Evolutionary conservation across 164 flowering plant genomes (phyloP).

Genomic region (Vitis rotundifolia): DNA sequence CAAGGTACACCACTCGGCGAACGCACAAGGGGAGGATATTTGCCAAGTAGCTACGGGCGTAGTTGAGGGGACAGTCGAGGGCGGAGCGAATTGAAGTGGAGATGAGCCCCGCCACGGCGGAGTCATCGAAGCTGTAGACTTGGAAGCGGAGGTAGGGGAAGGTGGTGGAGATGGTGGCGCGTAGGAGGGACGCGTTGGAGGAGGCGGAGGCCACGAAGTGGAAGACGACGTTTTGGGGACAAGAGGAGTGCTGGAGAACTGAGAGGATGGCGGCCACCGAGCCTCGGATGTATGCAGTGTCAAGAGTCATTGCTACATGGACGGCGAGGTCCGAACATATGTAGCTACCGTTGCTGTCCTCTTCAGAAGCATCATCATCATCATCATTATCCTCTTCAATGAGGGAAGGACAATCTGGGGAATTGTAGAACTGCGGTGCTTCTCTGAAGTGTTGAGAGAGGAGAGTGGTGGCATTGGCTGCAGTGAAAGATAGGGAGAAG

Average conservation of each 20-base stretch:
- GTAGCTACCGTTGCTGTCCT: not conserved
- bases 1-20: constrained; percentile 72
- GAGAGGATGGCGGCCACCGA: constrained; percentile 86
- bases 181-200: constrained; percentile 31
- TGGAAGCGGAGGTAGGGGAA: constrained; percentile 71
- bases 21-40: constrained; percentile 62
- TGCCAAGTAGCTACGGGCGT: constrained; percentile 78
- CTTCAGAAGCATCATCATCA: not conserved
- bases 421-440: constrained; percentile 85
- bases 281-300: constrained; percentile 70
- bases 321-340: constrained; percentile 46
- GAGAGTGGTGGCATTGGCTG: constrained; percentile 3
- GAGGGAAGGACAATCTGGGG: constrained; percentile 54
- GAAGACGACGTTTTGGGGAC: constrained; percentile 72
- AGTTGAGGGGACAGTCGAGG: constrained; percentile 80
- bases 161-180: constrained; percentile 39
- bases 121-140: constrained; percentile 45
- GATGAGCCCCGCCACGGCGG: constrained; percentile 59
- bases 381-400: not conserved
- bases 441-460: constrained; percentile 45
- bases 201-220: constrained; percentile 66
- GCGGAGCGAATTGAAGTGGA: constrained; percentile 85
- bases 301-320: constrained; percentile 87
- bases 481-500: not conserved
- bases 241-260: constrained; percentile 80